phyloP scores from a whole-genome alignment of 768 basidiomycete species.

The Kwoniella dendrophila region DNA sequence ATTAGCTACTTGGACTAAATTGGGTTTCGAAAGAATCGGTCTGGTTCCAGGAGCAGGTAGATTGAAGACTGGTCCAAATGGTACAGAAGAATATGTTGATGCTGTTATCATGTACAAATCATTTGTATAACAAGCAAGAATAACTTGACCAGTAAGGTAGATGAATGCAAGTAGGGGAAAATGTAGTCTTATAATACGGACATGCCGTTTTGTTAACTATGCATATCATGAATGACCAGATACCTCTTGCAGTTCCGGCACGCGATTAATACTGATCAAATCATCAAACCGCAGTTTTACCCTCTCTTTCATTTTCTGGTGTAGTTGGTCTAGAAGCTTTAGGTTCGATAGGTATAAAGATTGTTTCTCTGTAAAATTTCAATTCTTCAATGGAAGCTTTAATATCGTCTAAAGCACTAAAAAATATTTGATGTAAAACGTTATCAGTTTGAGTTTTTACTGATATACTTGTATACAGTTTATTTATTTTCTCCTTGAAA shows the following conservation, averaged over 20 bases:
- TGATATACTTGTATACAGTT: not conserved
- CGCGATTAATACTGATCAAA: not conserved
- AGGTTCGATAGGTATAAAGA: conserved; percentile 62
- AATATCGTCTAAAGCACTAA: conserved; percentile 82
- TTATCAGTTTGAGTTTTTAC: not conserved
- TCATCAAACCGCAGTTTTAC: conserved; percentile 28
- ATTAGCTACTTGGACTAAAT: conserved; percentile 71
- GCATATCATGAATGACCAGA: too few species aligned
- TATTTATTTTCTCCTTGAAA: not conserved
- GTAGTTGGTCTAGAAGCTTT: not conserved
- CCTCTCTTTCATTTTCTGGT: conserved; percentile 11
- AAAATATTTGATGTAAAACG: not conserved
- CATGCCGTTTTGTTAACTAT: not conserved
- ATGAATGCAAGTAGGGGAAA: too few species aligned
- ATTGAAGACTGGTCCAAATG: conserved; percentile 66
- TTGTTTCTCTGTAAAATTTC: conserved; percentile 73
- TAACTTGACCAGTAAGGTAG: too few species aligned
- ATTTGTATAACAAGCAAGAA: conserved; percentile 63
- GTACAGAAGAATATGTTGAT: conserved; percentile 83
- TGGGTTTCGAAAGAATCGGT: conserved; percentile 78
- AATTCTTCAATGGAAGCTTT: conserved; percentile 74
- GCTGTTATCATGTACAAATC: conserved; percentile 82
- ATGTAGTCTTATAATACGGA: too few species aligned
- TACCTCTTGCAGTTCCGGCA: too few species aligned
- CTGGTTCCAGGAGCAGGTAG: conserved; percentile 65